Evolutionary conservation across 495 filamentous ascomycete genomes (phyloP), one percentile per base, ranked within the genome.

Genomic region (Neurospora sp.): DNA sequence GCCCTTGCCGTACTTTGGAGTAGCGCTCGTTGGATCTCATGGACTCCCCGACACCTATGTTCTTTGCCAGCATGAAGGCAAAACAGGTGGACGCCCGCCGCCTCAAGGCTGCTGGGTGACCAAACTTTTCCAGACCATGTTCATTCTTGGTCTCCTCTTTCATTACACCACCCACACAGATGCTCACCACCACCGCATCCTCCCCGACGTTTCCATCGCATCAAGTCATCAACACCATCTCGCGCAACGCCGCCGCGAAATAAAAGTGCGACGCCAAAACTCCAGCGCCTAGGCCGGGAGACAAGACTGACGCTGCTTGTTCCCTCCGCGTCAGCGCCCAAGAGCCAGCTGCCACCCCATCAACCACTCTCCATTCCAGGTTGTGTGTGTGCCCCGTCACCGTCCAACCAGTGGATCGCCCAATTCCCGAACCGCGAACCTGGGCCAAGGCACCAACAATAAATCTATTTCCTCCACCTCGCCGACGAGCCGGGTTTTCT

Each of bases 31-130:
- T 65, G 53, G 53, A 65, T 65, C 53, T 65, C 53, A 65, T 65
- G 53, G 53, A 35, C 53, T 78, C 75, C 78, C 76, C 75, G 77
- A 80, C 78, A 65, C 53, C 27, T 65, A 77, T 75, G 75, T 74
- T 78, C 78, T 79, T 79, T 79, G 74, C 73, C 78, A 80, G 77
- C 78, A 80, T 80, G 78, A 80, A 80, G 78, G 77, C 78, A 80
- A 80, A 80, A 80, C 78, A 80, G 78, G 77, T 79, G 77, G 76
- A 78, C 74, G 76, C 78, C 77, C 75, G 76, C 77, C 77, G 75
- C 78, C 77, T 78, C 77, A 73, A 76, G 78, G 77, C 77, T 80
- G 77, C 77, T 77, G 79, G 72, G 78, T 71, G 72, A 76, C 78
- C 78, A 76, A 79, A 79, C 78, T 79, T 79, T 77, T 77, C 72